Evolutionary conservation across 768 basidiomycete genomes (phyloP).

Genomic region (Astraeus odoratus): DNA sequence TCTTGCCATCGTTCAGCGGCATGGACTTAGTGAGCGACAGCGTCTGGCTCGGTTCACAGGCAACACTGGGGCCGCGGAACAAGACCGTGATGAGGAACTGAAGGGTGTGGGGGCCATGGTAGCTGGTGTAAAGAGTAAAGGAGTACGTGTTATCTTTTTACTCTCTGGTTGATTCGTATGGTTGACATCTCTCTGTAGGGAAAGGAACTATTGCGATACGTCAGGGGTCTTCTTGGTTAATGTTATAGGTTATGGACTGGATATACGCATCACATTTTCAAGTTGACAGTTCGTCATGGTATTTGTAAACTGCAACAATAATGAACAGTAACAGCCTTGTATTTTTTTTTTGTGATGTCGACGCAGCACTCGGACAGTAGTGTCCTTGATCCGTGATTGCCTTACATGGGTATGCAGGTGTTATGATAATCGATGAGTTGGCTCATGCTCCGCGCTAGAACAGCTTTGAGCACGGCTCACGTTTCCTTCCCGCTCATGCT

Average conservation of each 20-base stretch:
- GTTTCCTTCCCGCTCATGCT: too few relatives aligned
- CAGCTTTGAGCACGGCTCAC: too few relatives aligned
- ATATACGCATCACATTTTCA: background rate
- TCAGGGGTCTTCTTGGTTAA: conserved; percentile 59
- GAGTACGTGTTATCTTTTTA: conserved; percentile 43
- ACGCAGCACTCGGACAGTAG: too few relatives aligned
- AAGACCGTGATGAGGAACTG: conserved; percentile 32
- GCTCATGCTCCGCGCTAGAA: too few relatives aligned
- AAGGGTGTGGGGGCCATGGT: conserved; percentile 68
- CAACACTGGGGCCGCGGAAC: conserved; percentile 12
- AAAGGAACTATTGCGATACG: conserved; percentile 64
- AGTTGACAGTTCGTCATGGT: background rate
- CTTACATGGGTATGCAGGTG: too few relatives aligned
- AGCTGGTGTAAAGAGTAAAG: conserved; percentile 63
- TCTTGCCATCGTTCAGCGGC: conserved; percentile 58
- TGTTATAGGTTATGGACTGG: background rate
- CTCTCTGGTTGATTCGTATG: conserved; percentile 7
- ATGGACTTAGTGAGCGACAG: conserved; percentile 55
- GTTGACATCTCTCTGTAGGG: conserved; percentile 37
- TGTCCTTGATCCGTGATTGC: too few relatives aligned
- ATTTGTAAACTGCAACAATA: background rate
- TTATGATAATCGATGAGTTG: too few relatives aligned
- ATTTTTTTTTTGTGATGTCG: too few relatives aligned
- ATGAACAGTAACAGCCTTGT: background rate
- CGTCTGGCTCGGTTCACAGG: conserved; percentile 30